phyloP scores from a whole-genome alignment of 441 rosid genomes.

The Gossypium davidsonii region DNA sequence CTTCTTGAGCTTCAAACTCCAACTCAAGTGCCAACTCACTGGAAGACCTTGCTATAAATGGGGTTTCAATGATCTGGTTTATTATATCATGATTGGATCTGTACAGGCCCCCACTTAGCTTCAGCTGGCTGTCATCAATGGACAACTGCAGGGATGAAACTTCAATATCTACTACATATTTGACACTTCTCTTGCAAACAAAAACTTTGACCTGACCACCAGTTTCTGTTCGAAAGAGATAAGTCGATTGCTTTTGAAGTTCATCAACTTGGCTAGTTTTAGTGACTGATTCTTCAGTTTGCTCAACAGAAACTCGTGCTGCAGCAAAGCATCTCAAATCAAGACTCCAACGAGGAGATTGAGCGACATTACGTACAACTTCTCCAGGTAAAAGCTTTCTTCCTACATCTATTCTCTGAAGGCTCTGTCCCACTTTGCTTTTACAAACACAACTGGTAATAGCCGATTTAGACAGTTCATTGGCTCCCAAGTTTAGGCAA shows the following conservation, averaged over 20 bases:
- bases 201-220: slow-evolving; percentile 61
- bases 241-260: slow-evolving; percentile 36
- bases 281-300: slow-evolving; percentile 30
- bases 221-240: slow-evolving; percentile 59
- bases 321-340: slow-evolving; percentile 37
- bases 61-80: slow-evolving; percentile 37
- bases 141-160: slow-evolving; percentile 45
- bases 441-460: slow-evolving; percentile 20
- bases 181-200: slow-evolving; percentile 45
- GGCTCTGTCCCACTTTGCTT: slow-evolving; percentile 18
- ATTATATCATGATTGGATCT: slow-evolving; percentile 50
- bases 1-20: slow-evolving; percentile 59
- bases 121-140: slow-evolving; percentile 28
- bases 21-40: slow-evolving; percentile 45
- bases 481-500: slow-evolving; percentile 31
- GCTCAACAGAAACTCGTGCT: slow-evolving; percentile 39
- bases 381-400: slow-evolving; percentile 24
- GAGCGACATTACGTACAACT: slow-evolving; percentile 14
- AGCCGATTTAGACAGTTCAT: slow-evolving; percentile 29
- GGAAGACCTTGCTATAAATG: slow-evolving; percentile 36
- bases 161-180: slow-evolving; percentile 47
- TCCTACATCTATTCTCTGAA: slow-evolving; percentile 24
- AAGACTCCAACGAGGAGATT: slow-evolving; percentile 13
- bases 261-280: slow-evolving; percentile 33
- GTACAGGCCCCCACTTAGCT: slow-evolving; percentile 61